These are phyloP conservation scores for Cutaneotrichosporon cavernicola DNA, from an alignment of 1,284 basidiomycete species.

Conservation along the genomic window DNA sequence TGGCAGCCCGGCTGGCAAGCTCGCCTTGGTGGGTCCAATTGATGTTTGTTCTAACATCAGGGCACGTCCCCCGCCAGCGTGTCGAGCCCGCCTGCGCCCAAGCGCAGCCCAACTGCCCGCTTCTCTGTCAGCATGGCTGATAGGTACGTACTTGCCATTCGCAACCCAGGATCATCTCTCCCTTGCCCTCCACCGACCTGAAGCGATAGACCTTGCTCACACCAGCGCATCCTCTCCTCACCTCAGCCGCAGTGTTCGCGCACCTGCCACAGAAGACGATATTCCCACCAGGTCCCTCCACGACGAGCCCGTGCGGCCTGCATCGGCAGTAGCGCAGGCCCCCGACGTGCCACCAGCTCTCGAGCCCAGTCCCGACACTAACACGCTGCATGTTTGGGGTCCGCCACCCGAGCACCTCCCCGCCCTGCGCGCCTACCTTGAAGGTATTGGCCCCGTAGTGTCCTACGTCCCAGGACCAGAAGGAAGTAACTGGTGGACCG, in stretches of 20 bases:
- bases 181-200: not conserved
- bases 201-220: not conserved
- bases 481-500: constrained; percentile 45
- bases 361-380: constrained; percentile 32
- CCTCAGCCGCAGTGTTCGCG: constrained; percentile 11
- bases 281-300: constrained; percentile 32
- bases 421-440: constrained; percentile 37
- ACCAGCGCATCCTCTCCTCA: constrained; percentile 24
- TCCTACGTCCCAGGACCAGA: constrained; percentile 42
- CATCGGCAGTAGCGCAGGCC: constrained; percentile 5
- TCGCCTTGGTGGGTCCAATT: constrained; percentile 35
- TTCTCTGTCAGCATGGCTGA: constrained; percentile 30
- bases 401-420: constrained; percentile 39
- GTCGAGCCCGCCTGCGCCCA: constrained; percentile 26
- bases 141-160: constrained; percentile 20
- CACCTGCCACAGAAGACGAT: constrained; percentile 26
- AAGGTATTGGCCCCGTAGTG: constrained; percentile 36
- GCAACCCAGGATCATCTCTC: not conserved
- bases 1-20: constrained; percentile 38
- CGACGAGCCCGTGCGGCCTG: constrained; percentile 21
- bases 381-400: constrained; percentile 46
- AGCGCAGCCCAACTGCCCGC: constrained; percentile 33
- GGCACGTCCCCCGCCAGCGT: constrained; percentile 23
- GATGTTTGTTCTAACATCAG: constrained; percentile 12
- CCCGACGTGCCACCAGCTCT: constrained; percentile 35